Evolutionary conservation across 2,329 filamentous ascomycete genomes (phyloP).

Genomic region (Aurifilum marmelostoma): DNA sequence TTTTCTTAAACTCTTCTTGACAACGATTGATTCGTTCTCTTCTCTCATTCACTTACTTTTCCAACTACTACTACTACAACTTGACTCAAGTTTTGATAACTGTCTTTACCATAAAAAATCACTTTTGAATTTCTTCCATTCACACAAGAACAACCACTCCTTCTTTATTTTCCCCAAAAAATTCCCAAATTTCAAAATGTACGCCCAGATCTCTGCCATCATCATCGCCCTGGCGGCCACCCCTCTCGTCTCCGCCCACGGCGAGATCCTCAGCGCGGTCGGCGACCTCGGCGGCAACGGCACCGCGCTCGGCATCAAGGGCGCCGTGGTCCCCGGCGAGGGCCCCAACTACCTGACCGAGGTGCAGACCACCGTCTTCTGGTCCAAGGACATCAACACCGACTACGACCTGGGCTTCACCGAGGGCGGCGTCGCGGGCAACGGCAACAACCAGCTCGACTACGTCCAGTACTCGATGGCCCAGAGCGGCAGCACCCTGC

Average conservation of each 20-base stretch:
- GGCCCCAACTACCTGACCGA: constrained; percentile 39
- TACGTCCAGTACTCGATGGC: constrained; percentile 14
- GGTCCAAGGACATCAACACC: constrained; percentile 35
- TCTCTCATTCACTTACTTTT: constrained; percentile 15
- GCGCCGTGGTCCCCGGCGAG: constrained; percentile 38
- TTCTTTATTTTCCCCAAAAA: background rate
- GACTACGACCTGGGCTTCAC: constrained; percentile 30
- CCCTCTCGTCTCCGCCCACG: constrained; percentile 37
- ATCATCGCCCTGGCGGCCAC: constrained; percentile 31
- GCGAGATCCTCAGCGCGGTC: constrained; percentile 33
- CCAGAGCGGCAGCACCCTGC: constrained; percentile 37
- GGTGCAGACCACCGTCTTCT: constrained; percentile 36
- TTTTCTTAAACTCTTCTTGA: background rate
- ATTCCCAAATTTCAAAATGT: constrained; percentile 32
- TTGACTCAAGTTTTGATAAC: constrained; percentile 3
- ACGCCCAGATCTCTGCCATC: constrained; percentile 23
- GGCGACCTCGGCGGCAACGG: constrained; percentile 44
- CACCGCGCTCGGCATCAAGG: constrained; percentile 44
- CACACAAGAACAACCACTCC: too few relatives aligned
- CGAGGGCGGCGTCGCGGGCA: constrained; percentile 15
- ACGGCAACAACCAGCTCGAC: constrained; percentile 24
- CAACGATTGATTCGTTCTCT: constrained; percentile 23
- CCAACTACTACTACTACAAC: background rate
- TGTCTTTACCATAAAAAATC: constrained; percentile 13
- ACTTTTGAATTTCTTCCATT: background rate